Percentiles rank a stretch among this genome's conserved stretches.
These are phyloP conservation scores for Apiospora rasikravindrae DNA, from an alignment of 2,329 filamentous ascomycete genomes.

Conservation along the genomic window DNA sequence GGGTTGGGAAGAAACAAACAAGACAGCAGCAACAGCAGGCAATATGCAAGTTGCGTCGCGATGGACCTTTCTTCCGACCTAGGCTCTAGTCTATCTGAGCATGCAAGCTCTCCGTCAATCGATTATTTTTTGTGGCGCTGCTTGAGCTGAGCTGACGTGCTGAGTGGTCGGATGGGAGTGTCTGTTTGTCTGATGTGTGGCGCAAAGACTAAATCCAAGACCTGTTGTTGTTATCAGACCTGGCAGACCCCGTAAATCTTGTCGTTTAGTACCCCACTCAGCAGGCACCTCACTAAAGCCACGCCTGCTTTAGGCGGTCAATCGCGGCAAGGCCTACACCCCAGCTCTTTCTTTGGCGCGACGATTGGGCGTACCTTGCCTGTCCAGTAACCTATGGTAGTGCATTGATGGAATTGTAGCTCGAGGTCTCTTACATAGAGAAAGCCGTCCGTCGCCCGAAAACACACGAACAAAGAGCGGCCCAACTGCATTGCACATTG, in stretches of 20 bases:
- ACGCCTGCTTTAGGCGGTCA: background rate
- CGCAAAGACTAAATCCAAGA: background rate
- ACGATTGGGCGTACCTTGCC: background rate
- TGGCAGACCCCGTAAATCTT: background rate
- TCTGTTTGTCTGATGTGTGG: conserved; percentile 9
- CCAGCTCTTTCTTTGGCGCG: conserved; percentile 7
- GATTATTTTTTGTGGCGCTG: conserved; percentile 12
- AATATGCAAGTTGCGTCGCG: background rate
- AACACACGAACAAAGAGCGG: conserved; percentile 15
- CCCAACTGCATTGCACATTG: background rate
- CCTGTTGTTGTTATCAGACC: conserved; percentile 2
- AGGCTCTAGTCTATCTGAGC: background rate
- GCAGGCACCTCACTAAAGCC: background rate
- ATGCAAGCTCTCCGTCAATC: conserved; percentile 4
- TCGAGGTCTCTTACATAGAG: background rate
- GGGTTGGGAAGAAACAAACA: background rate
- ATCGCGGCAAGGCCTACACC: background rate
- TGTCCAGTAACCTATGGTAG: background rate
- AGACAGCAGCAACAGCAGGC: background rate
- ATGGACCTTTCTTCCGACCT: background rate
- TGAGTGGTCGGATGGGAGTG: background rate
- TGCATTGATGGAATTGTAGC: conserved; percentile 9
- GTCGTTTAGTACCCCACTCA: background rate
- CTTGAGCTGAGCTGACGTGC: background rate
- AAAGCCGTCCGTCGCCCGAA: background rate